Base-by-base conservation (phyloP, 495 filamentous ascomycete genomes). In the Lasiosphaeriaceae sp. region DNA sequence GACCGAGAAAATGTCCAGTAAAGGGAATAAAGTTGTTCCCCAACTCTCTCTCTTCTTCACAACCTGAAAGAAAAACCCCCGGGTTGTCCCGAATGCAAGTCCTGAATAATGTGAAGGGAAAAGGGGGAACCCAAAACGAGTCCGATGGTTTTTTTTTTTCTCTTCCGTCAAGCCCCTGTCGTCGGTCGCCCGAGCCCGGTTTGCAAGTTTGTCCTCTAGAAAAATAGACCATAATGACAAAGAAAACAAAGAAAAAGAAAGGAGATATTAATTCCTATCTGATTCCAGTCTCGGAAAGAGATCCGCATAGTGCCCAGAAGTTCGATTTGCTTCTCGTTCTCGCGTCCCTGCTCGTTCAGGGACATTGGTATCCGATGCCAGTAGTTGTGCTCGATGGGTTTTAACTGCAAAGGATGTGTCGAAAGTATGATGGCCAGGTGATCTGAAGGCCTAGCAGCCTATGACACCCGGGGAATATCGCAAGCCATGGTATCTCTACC, bases 171-270 rank as follows among this genome's bases (percentile, higher is more conserved):
- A 29, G 47, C 54, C 58, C 58, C 54, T 57, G 56, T 58, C 62
- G 56, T 66, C 67, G 67, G 69, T 73, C 65, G 69, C 71, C 69
- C 71, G 66, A 63, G 56, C 62, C n/a, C 61, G 61, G 58, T 62
- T 65, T 68, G 60, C 50, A 52, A 43, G 47, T 41, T 43, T 31
- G n/a, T 41, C 55, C 26, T 65, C 57, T 65, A 63, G 41, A 47
- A 47, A 21, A 21, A 57, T 16, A 34, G 20, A 45, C 54, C 26
- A 11, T n/a, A 47, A 46, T 21, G 6, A 57, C 21, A 58, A 37
- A 61, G 50, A 41, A 51, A 48, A 52, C 50, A 60, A 41, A 54
- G 54, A 53, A 65, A 51, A 56, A 59, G 23, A 50, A 48, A 50
- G 31, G 35, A 17, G 24, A 43, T 43, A 43, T 43, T 43, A 43